phyloP scores from a whole-genome alignment of 1,284 basidiomycete species.

The Ceratobasidium sp. region DNA sequence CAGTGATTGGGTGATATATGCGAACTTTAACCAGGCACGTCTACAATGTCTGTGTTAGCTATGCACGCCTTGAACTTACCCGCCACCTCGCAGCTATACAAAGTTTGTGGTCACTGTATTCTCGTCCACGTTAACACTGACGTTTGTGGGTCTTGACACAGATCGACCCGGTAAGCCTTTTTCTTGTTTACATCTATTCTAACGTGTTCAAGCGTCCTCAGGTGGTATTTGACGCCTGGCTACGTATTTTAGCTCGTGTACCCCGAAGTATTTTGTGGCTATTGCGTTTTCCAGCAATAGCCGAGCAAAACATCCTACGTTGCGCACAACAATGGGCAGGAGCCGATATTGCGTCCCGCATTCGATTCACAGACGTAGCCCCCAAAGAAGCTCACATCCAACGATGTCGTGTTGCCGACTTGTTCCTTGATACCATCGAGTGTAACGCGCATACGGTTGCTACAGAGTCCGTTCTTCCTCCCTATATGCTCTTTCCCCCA shows the following conservation, averaged over 20 bases:
- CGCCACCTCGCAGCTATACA: constrained; percentile 62
- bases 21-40: constrained; percentile 73
- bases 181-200: neutral
- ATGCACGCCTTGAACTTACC: constrained; percentile 13
- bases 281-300: constrained; percentile 71
- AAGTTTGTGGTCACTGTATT: constrained; percentile 55
- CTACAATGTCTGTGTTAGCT: neutral
- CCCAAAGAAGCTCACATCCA: constrained; percentile 69
- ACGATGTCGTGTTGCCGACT: constrained; percentile 69
- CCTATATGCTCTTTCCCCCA: neutral
- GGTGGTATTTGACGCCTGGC: constrained; percentile 69
- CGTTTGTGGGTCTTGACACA: constrained; percentile 48
- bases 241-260: constrained; percentile 67
- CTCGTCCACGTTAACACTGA: neutral
- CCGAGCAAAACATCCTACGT: constrained; percentile 68
- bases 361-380: constrained; percentile 72
- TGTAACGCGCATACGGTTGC: constrained; percentile 76
- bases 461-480: constrained; percentile 63
- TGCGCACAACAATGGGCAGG: constrained; percentile 69
- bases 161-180: constrained; percentile 65
- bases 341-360: constrained; percentile 66
- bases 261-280: constrained; percentile 73
- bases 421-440: constrained; percentile 76
- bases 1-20: constrained; percentile 70
- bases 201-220: constrained; percentile 48